Conservation (phyloP, 441 rosid genomes). For the Gossypium schwendimanii region DNA sequence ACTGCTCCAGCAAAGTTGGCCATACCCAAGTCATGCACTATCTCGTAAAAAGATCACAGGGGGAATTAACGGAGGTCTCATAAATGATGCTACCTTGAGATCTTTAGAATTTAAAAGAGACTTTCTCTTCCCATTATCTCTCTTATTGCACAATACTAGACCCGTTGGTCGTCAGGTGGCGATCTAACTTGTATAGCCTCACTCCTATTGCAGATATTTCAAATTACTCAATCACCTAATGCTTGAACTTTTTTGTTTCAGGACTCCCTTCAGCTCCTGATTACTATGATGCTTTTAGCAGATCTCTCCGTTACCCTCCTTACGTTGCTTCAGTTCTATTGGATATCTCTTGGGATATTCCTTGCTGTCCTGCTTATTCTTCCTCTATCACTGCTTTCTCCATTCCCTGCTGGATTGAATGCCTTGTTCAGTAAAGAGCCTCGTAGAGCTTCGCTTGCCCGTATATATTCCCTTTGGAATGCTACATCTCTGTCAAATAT, state of each 20-base stretch:
- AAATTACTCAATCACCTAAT: conserved; percentile 13
- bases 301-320: conserved; percentile 84
- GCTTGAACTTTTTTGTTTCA: conserved; percentile 34
- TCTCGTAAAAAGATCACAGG: conserved; percentile 83
- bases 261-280: conserved; percentile 73
- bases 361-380: conserved; percentile 81
- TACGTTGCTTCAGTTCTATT: conserved; percentile 77
- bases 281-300: conserved; percentile 74
- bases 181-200: conserved; percentile 10
- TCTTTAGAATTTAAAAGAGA: conserved; percentile 74
- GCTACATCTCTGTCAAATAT: conserved; percentile 77
- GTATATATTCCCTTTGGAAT: conserved; percentile 86
- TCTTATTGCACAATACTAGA: conserved; percentile 72
- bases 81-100: conserved; percentile 62
- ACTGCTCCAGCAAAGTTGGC: conserved; percentile 53
- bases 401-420: conserved; percentile 93
- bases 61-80: conserved; percentile 84
- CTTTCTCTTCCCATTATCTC: conserved; percentile 70
- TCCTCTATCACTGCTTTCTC: conserved; percentile 88
- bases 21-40: conserved; percentile 55
- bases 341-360: conserved; percentile 87
- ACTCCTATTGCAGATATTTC: background rate
- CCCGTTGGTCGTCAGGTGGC: conserved; percentile 90
- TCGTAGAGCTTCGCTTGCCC: conserved; percentile 85
- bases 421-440: conserved; percentile 92